Base-by-base conservation (phyloP, 2,329 filamentous ascomycete genomes). In the Lecanosticta acicola region DNA sequence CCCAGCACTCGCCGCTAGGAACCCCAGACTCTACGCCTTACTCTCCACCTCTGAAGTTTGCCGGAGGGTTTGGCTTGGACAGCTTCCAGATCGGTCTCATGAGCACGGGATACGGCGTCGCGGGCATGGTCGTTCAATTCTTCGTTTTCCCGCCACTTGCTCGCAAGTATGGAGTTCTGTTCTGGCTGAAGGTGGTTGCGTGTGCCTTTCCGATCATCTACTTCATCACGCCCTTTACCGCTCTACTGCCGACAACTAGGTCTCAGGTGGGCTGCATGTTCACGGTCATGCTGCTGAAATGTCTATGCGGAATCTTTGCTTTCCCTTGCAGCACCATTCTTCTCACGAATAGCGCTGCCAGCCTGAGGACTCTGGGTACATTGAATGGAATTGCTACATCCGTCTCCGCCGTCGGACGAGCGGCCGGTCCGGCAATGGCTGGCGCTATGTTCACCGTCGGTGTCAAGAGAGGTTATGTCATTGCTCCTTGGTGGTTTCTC, bases 291-390 rank as follows among this genome's bases (percentile, higher is more conserved):
- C 67, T 87, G 34, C 56, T 83, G 59, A 94, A 94, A 65, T 83
- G 84, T 8, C 76, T 85, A 44, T 79, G 78, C 32, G 81, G 83
- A 48, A 93, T 94, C 53, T 84, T 96, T 59, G 85, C 85, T 1
- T 96, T 96, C 64, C 91, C 93, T 0, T 93, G 87, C 59, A 84
- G 79, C 19, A 94, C 87, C 4, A 96, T 97, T 57, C 74, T 97
- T 39, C 77, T 97, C 32, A 96, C 90, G 20, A 96, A 96, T 68
- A 87, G 84, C 8, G 88, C 88, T 3, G 69, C 75, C 1, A 89
- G 84, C 44, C 71, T 95, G 13, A 73, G 77, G 35, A 79, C 94
- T 8, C 76, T 97, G 3, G 90, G 89, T 1, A 96, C 90, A 0
- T 70, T 97, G 45, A 97, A 97, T 60, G 93, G 91, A 2, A 81